Evolutionary conservation across 345 rosid species (phyloP), one percentile per base, ranked within the genome.

Genomic region (Eucalyptus melliodora): DNA sequence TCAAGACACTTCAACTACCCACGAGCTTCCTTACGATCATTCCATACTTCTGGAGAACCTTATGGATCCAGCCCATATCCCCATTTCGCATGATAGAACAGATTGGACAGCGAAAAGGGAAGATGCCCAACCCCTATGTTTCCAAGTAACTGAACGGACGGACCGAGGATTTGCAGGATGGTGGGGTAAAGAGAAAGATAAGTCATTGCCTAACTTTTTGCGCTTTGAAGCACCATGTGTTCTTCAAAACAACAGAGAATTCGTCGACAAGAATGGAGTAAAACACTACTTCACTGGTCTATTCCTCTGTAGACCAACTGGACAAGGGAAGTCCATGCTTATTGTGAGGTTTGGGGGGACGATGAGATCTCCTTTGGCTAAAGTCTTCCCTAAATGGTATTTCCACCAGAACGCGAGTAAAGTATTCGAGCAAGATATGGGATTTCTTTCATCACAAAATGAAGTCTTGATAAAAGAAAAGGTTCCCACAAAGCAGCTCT

Each of bases 11-110:
- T 96, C 99, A 24, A 93, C 97, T 14, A 94, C 93, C 91, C 99
- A 97, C 50, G 99, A 96, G 93, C 96, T 97, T 89, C 99, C 99
- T 16, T 97, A 97, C 62, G 99, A 97, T 89, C 99, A 97, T 91
- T 97, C 98, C 80, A 96, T 97, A 90, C 98, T 97, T 30, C 96
- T 97, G 7, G 99, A 97, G 93, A 97, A 97, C 92, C 96, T 97
- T 50, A 97, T 97, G 99, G 99, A 97, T 93, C 99, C 99, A 2
- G 99, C 99, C 44, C 99, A 97, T 89, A 89, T 97, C 31, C 99
- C 99, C 14, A 97, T 97, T 89, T 97, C 99, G 42, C 99, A 97
- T 86, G 98, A 97, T 88, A 91, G 98, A 89, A 97, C 99, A 7
- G 99, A 97, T 86, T 95, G 96, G 94, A 92, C 94, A 12, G 98